Evolutionary conservation across 805 yeast species (phyloP).

Genomic region (Metschnikowia shivogae): DNA sequence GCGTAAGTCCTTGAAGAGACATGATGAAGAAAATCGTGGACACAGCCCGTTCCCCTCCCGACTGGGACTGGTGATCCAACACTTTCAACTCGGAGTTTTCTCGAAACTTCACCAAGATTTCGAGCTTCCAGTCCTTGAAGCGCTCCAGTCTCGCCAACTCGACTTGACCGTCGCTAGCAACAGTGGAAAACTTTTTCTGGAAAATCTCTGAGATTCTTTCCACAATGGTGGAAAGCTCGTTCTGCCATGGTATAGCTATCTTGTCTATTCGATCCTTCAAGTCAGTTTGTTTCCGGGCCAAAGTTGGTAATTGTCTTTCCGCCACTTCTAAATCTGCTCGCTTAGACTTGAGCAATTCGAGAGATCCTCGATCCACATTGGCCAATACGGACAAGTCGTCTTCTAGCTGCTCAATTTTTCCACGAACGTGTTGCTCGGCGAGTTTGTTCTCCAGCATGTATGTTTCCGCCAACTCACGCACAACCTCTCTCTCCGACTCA

Average conservation of each 20-base stretch:
- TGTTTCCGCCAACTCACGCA: constrained; percentile 37
- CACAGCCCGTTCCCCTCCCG: constrained; percentile 97
- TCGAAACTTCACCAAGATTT: constrained; percentile 81
- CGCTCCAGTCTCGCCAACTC: constrained; percentile 49
- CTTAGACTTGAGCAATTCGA: constrained; percentile 38
- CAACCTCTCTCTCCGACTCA: constrained; percentile 33
- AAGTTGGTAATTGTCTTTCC: constrained; percentile 36
- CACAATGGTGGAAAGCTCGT: constrained; percentile 52
- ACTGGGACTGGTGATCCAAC: constrained; percentile 82
- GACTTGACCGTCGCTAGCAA: constrained; percentile 88
- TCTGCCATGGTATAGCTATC: constrained; percentile 55
- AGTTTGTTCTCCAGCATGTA: constrained; percentile 36
- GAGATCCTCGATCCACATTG: constrained; percentile 34
- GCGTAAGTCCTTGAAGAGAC: constrained; percentile 82
- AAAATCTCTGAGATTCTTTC: constrained; percentile 59
- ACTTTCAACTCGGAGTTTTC: constrained; percentile 65
- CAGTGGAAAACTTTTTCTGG: constrained; percentile 58
- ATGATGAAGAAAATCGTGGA: constrained; percentile 88
- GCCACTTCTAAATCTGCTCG: constrained; percentile 32
- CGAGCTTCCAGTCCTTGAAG: constrained; percentile 75
- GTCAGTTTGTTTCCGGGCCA: constrained; percentile 21
- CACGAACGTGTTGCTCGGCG: constrained; percentile 34
- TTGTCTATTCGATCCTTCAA: constrained; percentile 34
- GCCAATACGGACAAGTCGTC: constrained; percentile 42
- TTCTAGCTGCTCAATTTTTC: constrained; percentile 41